Conservation (phyloP, 1,284 basidiomycete genomes). For the Boletus hoseneyae region DNA sequence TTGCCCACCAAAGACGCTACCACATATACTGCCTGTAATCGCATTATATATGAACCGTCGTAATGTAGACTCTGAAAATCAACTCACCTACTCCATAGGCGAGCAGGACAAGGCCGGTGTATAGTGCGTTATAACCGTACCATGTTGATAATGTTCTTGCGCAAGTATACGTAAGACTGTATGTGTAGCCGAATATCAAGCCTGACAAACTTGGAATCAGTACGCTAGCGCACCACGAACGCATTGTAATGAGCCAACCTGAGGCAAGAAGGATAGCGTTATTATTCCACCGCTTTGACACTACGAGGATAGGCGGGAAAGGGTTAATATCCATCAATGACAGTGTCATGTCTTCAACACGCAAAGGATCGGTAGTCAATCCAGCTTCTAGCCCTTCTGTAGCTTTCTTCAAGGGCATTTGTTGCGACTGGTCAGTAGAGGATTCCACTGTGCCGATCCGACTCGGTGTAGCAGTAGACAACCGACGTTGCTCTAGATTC, state of each 20-base stretch:
- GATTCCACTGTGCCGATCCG: neutral
- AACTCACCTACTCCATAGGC: conserved; percentile 64
- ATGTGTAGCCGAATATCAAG: conserved; percentile 67
- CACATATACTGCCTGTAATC: conserved; percentile 57
- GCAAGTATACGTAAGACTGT: conserved; percentile 69
- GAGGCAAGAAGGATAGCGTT: conserved; percentile 56
- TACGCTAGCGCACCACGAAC: neutral
- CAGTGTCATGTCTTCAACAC: conserved; percentile 46
- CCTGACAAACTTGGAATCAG: conserved; percentile 38
- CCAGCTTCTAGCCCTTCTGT: conserved; percentile 10
- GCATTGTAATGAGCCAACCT: conserved; percentile 11
- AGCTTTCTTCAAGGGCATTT: neutral
- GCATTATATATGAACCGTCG: neutral
- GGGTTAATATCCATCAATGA: conserved; percentile 74
- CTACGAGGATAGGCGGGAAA: conserved; percentile 54
- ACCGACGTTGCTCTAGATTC: conserved; percentile 12
- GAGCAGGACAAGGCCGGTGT: conserved; percentile 75
- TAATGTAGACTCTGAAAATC: neutral
- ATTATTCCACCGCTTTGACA: conserved; percentile 67
- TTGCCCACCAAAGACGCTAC: conserved; percentile 75
- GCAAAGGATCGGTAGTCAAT: neutral
- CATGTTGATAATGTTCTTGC: conserved; percentile 63
- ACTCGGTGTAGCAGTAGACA: neutral
- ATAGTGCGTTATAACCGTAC: conserved; percentile 70
- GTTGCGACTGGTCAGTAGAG: conserved; percentile 3